Conservation (phyloP, 108 stramenopile genomes). For the Discostella pseudostelligera region DNA sequence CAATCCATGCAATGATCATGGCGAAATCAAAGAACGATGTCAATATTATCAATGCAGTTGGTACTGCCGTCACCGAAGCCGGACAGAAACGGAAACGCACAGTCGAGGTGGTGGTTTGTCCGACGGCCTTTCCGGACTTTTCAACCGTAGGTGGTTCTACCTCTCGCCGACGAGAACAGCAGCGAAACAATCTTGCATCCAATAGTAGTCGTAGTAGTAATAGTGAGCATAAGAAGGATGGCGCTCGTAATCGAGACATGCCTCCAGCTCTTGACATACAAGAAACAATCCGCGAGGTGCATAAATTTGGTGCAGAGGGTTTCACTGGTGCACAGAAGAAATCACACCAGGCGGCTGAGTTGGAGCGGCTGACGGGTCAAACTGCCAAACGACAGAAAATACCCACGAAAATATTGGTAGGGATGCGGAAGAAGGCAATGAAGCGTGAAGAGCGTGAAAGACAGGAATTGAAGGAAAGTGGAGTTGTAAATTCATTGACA, state of each 20-base stretch:
- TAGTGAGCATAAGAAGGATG: neutral
- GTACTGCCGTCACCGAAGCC: neutral
- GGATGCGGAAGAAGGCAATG: conserved; percentile 67
- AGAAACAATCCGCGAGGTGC: conserved; percentile 69
- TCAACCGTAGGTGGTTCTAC: conserved; percentile 45
- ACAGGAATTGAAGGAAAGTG: conserved; percentile 69
- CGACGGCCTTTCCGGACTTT: conserved; percentile 67
- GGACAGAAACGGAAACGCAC: conserved; percentile 21
- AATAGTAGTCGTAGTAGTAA: neutral
- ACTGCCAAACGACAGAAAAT: conserved; percentile 63
- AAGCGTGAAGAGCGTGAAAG: conserved; percentile 54
- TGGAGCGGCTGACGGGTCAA: conserved; percentile 67
- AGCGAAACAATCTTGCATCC: conserved; percentile 18
- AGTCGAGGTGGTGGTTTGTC: conserved; percentile 57
- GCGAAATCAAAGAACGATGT: neutral
- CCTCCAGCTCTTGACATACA: conserved; percentile 54
- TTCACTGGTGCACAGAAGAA: conserved; percentile 71
- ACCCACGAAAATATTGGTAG: conserved; percentile 70
- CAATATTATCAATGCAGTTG: no score
- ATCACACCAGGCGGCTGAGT: conserved; percentile 64
- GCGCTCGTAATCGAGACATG: no score
- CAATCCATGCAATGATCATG: no score
- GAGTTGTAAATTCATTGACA: conserved; percentile 48
- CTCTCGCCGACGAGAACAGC: conserved; percentile 13
- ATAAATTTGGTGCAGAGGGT: conserved; percentile 67